Conservation (phyloP, 208 protist genomes). For the Trypanosoma rangeli region DNA sequence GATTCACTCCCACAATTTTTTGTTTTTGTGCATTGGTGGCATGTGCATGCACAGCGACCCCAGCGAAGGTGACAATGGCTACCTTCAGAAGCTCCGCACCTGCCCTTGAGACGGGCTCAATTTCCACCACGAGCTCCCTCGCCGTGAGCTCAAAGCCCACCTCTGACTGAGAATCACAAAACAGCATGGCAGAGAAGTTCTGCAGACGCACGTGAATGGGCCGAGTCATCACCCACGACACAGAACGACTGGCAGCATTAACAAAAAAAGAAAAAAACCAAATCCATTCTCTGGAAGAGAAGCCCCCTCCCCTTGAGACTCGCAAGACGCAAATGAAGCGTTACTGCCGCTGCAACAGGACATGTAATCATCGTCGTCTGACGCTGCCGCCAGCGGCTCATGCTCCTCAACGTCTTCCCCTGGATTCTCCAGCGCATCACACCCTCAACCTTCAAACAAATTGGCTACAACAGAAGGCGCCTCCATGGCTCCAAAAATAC, state of each 20-base stretch:
- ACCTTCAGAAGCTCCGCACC: slow-evolving; percentile 48
- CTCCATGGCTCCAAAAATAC: slow-evolving; percentile 47
- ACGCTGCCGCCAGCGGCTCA: not conserved
- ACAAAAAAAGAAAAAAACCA: slow-evolving; percentile 55
- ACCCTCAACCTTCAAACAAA: not conserved
- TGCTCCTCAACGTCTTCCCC: not conserved
- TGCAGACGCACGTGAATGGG: slow-evolving; percentile 51
- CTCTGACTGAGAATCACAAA: slow-evolving; percentile 41
- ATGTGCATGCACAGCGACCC: slow-evolving; percentile 27
- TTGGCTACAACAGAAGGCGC: slow-evolving; percentile 1
- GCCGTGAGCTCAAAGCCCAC: slow-evolving; percentile 40
- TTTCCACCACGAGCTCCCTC: slow-evolving; percentile 37
- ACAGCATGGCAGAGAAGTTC: slow-evolving; percentile 41
- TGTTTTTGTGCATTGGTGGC: not conserved
- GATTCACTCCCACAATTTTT: slow-evolving; percentile 35
- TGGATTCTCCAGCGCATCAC: not conserved
- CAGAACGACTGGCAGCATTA: slow-evolving; percentile 37
- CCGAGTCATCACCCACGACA: slow-evolving; percentile 72
- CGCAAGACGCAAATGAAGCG: slow-evolving; percentile 23
- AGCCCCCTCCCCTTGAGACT: slow-evolving; percentile 2
- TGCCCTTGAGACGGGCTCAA: slow-evolving; percentile 44
- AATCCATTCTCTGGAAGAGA: not conserved
- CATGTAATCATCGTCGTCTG: slow-evolving; percentile 54
- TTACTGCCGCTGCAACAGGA: slow-evolving; percentile 71
- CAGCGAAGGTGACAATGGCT: slow-evolving; percentile 29